Base-by-base conservation (phyloP, 176 grass and related monocot species). In the Oryza glaberrima region DNA sequence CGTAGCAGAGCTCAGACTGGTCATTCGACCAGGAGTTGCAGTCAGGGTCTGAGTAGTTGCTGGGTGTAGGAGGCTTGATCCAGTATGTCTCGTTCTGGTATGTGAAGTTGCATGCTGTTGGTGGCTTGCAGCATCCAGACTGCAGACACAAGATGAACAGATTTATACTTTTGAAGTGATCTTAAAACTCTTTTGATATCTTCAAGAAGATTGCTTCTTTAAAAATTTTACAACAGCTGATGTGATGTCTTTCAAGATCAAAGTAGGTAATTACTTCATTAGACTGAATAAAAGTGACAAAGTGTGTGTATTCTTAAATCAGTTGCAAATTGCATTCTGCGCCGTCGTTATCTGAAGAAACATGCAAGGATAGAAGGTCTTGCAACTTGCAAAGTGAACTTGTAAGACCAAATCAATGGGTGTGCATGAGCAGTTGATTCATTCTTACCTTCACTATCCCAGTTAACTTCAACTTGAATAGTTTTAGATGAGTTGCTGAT, bases 121-220 rank as follows among this genome's bases (percentile, higher is more conserved):
- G 82, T n/a, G 77, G 82, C 52, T 81, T 89, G 82, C 82, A 89
- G 77, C 82, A 89, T 65, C 88, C 88, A 14, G 88, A 89, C 82
- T 89, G 77, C 28, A 89, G 20, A 54, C 5, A 73, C 58, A 34
- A 41, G 22, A 19, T 80, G 45, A 16, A 43, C n/a, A 54, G 41
- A 47, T 26, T 75, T 65, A 48, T 19, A 56, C 52, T 56, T 56
- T 19, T 56, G 17, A 20, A 8, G 16, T 56, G 40, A 41, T 41
- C 40, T 6, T 56, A 1, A 19, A 56, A 7, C 17, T 56, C 52
- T 56, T 56, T 56, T 56, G 1, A 3, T 56, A 20, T 56, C 52
- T 56, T 5, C 52, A 16, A 56, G 16, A 19, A 22, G 56, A 61
- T 61, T 8, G 56, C 56, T 61, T 61, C 20, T 22, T 22, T 20